These are phyloP conservation scores for Voacanga thouarsii DNA, from an alignment of 257 asterid species.

Conservation along the genomic window DNA sequence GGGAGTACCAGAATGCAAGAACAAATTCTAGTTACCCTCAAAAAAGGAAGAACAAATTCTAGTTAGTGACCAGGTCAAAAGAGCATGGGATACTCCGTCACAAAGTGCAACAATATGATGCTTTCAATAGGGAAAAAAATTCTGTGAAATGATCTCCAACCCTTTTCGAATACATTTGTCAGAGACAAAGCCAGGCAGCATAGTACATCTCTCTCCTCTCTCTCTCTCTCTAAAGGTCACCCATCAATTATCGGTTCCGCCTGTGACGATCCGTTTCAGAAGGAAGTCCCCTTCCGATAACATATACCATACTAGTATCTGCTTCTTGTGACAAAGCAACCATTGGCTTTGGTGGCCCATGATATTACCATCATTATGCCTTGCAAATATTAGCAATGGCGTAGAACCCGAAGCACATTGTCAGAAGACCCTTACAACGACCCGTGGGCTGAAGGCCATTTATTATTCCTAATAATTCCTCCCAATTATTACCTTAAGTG, in stretches of 20 bases:
- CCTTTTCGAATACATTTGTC: neutral
- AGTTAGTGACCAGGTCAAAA: neutral
- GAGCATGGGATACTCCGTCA: neutral
- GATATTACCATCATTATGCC: no score
- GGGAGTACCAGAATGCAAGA: no score
- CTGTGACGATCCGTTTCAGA: neutral
- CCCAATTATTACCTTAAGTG: neutral
- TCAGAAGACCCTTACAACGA: neutral
- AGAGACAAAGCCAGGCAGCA: neutral
- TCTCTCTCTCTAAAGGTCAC: neutral
- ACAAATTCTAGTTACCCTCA: no score
- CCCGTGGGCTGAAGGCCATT: conserved; percentile 3
- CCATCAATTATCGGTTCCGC: neutral
- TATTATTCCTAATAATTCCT: neutral
- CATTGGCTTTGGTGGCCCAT: neutral
- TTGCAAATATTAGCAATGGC: neutral
- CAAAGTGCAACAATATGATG: neutral
- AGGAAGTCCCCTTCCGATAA: neutral
- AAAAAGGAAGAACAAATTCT: neutral
- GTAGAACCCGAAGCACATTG: conserved; percentile 10
- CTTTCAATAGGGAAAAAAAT: neutral
- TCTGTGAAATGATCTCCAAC: no score
- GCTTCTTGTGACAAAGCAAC: neutral
- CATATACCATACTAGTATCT: no score
- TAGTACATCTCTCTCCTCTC: neutral